Percentiles rank a stretch among this genome's conserved stretches.
Conservation (phyloP, 1,284 basidiomycete species). For the Quambalaria eucalypti region DNA sequence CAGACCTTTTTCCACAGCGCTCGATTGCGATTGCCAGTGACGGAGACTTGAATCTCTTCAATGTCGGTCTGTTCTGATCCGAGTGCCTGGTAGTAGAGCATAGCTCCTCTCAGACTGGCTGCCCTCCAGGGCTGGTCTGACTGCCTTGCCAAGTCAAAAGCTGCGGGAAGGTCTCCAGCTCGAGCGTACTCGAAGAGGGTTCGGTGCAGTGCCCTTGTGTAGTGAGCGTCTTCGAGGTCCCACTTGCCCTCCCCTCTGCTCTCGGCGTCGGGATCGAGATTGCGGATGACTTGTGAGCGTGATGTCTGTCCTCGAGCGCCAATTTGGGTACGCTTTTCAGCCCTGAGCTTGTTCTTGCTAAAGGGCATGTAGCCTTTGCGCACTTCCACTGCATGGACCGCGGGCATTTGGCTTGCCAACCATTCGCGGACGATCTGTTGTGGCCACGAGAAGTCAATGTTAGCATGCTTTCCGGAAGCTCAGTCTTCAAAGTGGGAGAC, state of each 20-base stretch:
- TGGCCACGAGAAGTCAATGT: no score
- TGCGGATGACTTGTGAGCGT: conserved; percentile 18
- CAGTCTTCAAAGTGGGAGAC: no score
- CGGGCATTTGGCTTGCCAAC: conserved; percentile 13
- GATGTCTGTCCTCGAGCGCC: not conserved
- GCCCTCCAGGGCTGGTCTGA: conserved; percentile 86
- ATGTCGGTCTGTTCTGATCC: conserved; percentile 4
- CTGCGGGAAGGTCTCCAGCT: conserved; percentile 70
- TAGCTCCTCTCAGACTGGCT: conserved; percentile 68
- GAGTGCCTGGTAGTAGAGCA: conserved; percentile 24
- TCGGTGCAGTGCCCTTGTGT: conserved; percentile 66
- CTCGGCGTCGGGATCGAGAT: conserved; percentile 40
- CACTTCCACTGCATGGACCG: conserved; percentile 32
- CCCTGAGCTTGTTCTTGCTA: conserved; percentile 38
- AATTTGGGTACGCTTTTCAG: conserved; percentile 28
- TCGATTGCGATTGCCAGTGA: conserved; percentile 37
- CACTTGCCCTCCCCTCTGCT: conserved; percentile 24
- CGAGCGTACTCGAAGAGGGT: conserved; percentile 69
- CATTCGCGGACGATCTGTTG: conserved; percentile 37
- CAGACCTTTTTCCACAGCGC: conserved; percentile 41
- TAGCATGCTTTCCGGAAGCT: no score
- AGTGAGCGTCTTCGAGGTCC: conserved; percentile 48
- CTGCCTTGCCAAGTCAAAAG: conserved; percentile 69
- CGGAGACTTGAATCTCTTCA: conserved; percentile 20
- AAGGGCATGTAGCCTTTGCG: conserved; percentile 44